phyloP scores from a whole-genome alignment of 805 yeast species.

The Limtongia smithiae region DNA sequence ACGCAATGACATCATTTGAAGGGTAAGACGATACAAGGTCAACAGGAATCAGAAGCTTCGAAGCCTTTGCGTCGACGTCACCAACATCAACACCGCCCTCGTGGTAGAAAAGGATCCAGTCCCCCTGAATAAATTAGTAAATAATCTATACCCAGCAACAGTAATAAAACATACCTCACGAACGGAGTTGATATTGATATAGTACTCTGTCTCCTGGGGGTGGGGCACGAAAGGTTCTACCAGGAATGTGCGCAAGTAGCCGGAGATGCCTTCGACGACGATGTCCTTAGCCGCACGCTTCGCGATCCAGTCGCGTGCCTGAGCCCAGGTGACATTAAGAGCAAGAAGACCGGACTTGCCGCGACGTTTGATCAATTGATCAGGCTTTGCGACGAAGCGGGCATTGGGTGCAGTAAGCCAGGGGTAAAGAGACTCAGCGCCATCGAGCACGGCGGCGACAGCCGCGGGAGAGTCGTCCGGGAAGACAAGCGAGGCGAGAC shows the following conservation, averaged over 20 bases:
- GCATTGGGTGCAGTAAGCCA: constrained; percentile 41
- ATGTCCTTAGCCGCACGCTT: constrained; percentile 43
- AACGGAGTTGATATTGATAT: constrained; percentile 48
- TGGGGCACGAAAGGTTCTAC: constrained; percentile 50
- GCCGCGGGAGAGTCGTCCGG: constrained; percentile 27
- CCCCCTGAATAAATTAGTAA: constrained; percentile 35
- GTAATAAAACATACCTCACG: constrained; percentile 36
- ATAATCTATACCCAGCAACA: not conserved
- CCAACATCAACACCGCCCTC: constrained; percentile 51
- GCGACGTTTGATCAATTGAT: constrained; percentile 46
- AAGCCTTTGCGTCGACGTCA: constrained; percentile 47
- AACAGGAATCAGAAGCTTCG: constrained; percentile 44
- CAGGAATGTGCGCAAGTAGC: constrained; percentile 42
- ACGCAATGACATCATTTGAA: constrained; percentile 38
- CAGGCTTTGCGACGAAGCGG: constrained; percentile 47
- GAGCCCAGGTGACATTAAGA: constrained; percentile 44
- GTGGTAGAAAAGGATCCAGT: constrained; percentile 47
- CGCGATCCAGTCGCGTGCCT: constrained; percentile 44
- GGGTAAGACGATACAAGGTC: constrained; percentile 43
- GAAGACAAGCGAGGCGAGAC: constrained; percentile 37
- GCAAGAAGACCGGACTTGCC: constrained; percentile 46
- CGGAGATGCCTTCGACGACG: constrained; percentile 42
- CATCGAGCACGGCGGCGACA: constrained; percentile 37
- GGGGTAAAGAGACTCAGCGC: constrained; percentile 40
- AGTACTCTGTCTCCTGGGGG: constrained; percentile 46